Conservation (phyloP, 768 basidiomycete species). For the Lentinula aciculospora region DNA sequence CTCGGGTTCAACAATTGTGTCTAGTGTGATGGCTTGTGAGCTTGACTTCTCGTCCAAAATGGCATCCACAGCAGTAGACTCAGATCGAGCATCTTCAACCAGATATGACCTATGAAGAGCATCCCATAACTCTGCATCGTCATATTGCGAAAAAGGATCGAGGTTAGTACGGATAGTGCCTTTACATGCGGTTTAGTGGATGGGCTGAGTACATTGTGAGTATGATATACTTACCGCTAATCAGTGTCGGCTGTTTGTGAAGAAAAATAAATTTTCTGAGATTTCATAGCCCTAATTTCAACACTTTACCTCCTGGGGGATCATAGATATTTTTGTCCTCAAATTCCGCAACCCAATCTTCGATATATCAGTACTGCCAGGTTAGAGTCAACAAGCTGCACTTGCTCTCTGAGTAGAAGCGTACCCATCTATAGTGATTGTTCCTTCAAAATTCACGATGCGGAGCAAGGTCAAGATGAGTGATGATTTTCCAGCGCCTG, state of each 20-base stretch:
- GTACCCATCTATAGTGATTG: conserved; percentile 60
- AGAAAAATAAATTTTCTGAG: neutral
- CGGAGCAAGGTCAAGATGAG: conserved; percentile 62
- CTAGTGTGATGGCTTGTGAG: conserved; percentile 44
- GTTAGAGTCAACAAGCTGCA: neutral
- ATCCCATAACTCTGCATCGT: conserved; percentile 64
- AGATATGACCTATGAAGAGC: conserved; percentile 57
- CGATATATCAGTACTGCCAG: conserved; percentile 54
- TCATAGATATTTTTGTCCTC: conserved; percentile 53
- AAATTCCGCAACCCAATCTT: conserved; percentile 63
- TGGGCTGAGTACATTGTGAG: neutral
- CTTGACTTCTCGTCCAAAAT: neutral
- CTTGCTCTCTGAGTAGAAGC: conserved; percentile 6
- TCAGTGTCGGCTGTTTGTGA: conserved; percentile 45
- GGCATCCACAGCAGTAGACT: neutral
- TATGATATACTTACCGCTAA: conserved; percentile 41
- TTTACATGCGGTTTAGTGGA: conserved; percentile 15
- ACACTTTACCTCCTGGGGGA: conserved; percentile 57
- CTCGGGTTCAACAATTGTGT: conserved; percentile 57
- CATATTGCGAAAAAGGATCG: conserved; percentile 56
- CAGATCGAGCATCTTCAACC: conserved; percentile 23
- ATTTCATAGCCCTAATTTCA: conserved; percentile 1
- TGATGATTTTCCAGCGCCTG: conserved; percentile 56
- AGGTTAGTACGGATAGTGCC: conserved; percentile 53
- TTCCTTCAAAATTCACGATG: conserved; percentile 63